phyloP scores from a whole-genome alignment of 306 rosid species.

The Cajanus cajan region DNA sequence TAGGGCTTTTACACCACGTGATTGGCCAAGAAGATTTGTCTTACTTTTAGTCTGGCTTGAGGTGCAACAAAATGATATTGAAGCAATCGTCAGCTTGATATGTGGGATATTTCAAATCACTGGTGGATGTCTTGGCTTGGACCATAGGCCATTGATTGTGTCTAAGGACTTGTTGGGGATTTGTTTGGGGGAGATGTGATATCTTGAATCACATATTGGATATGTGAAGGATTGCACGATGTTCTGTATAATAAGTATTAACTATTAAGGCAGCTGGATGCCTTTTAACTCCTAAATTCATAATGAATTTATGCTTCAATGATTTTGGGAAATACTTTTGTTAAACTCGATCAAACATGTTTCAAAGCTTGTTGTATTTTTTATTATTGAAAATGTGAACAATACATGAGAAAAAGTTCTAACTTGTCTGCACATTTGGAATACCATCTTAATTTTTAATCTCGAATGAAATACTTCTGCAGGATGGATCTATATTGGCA shows the following conservation, averaged over 20 bases:
- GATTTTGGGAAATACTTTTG: no score
- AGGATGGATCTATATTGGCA: conserved; percentile 89
- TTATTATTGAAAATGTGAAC: no score
- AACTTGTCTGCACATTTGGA: background rate
- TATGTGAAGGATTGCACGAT: background rate
- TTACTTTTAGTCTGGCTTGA: background rate
- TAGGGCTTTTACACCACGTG: no score
- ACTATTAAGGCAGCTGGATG: background rate
- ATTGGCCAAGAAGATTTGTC: conserved; percentile 3
- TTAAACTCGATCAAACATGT: background rate
- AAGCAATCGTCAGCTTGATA: background rate
- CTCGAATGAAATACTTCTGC: conserved; percentile 32
- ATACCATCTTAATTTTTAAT: background rate
- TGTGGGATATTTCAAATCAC: background rate
- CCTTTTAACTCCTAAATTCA: background rate
- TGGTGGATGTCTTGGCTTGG: background rate
- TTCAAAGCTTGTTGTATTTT: background rate
- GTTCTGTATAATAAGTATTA: background rate
- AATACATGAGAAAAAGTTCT: no score
- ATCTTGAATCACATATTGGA: background rate
- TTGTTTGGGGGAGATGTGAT: background rate
- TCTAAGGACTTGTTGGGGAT: background rate
- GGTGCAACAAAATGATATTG: background rate
- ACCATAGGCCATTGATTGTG: background rate
- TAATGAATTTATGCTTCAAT: no score